Evolutionary conservation across 345 rosid genomes (phyloP), one percentile per base, ranked within the genome.

Genomic region (Populus davidiana): DNA sequence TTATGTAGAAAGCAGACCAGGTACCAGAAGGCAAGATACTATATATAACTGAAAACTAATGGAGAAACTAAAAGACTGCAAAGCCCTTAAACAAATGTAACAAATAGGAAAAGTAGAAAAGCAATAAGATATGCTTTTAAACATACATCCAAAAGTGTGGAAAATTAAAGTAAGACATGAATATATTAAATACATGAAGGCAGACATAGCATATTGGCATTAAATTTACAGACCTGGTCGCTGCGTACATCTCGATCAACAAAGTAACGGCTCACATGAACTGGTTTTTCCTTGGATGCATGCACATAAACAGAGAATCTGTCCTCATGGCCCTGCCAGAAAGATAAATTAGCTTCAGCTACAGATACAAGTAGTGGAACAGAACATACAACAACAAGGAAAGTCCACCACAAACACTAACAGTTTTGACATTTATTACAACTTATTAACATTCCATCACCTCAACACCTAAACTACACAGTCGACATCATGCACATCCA

Each of bases 281-380:
- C 87, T 41, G 97, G 93, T 80, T 87, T 84, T 77, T 84, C 77
- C 87, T 77, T 91, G 12, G 98, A 92, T 23, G 98, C 91, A 81
- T 94, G 98, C 13, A 94, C 88, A 83, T 90, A 94, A 29, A 94
- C 85, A 20, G 96, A 83, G 83, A 94, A 94, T 74, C 86, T 89
- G 52, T 87, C 96, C 83, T 92, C 96, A 38, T 92, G 93, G 39
- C 97, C 98, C 98, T 93, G 84, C 74, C 75, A 65, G 44, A 35
- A 44, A 44, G 20, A 62, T 41, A 56, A 29, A 73, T 54, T 63
- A 39, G 72, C 21, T 77, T 76, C 66, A 78, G 59, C 49, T 9
- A 62, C 59, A 69, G 36, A 43, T 14, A 72, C 67, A 8, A 69
- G 12, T 35, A n/a, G 6, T 20, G 31, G 7, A 1, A 1, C 31